These are phyloP conservation scores for Debaryomyces subglobosus DNA, from an alignment of 1,139 yeast species.

Conservation along the genomic window DNA sequence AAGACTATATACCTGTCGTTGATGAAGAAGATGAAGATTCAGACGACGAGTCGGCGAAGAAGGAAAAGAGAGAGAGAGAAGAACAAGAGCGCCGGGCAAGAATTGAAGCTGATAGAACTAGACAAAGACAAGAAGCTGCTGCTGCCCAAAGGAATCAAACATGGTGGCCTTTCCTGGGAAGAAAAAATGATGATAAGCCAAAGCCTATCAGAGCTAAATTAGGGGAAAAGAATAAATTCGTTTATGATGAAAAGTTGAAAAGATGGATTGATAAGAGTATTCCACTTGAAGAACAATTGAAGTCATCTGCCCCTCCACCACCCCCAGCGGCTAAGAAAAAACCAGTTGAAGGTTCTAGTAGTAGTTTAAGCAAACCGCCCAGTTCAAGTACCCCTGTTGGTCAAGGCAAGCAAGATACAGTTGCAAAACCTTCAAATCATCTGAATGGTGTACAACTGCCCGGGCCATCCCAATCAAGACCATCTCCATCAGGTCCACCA, in stretches of 20 bases:
- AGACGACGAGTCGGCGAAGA: constrained; percentile 24
- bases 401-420: constrained; percentile 10
- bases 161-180: constrained; percentile 37
- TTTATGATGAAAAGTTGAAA: constrained; percentile 80
- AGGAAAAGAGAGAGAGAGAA: constrained; percentile 17
- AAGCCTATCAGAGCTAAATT: constrained; percentile 83
- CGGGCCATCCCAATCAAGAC: constrained; percentile 8
- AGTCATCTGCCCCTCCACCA: constrained; percentile 68
- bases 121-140: constrained; percentile 18
- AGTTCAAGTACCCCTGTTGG: constrained; percentile 12
- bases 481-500: constrained; percentile 12
- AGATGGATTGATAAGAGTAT: constrained; percentile 83
- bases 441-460: constrained; percentile 2
- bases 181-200: constrained; percentile 57
- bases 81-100: constrained; percentile 16
- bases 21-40: constrained; percentile 52
- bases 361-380: constrained; percentile 13
- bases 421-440: constrained; percentile 6
- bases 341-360: constrained; percentile 9
- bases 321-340: constrained; percentile 59
- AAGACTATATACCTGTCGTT: constrained; percentile 46
- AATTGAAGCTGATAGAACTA: constrained; percentile 17
- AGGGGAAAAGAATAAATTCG: constrained; percentile 76
- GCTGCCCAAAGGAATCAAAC: constrained; percentile 15
- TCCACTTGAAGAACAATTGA: constrained; percentile 70